Evolutionary conservation across 805 yeast genomes (phyloP), one percentile per base, ranked within the genome.

Genomic region (Schwanniomyces pseudopolymorphus): DNA sequence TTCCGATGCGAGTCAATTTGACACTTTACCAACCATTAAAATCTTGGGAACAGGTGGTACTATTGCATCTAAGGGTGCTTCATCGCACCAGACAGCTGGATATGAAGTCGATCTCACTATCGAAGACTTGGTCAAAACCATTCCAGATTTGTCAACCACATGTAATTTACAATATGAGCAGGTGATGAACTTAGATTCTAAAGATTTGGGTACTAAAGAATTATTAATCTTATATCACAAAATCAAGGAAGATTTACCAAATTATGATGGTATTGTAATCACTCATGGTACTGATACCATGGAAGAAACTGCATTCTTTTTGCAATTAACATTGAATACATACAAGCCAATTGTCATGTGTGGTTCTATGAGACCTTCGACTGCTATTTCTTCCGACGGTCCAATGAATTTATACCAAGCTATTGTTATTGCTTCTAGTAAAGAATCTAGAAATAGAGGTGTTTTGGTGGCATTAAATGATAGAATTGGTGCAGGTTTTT

Each of bases 351-450:
- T 84, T 44, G 88, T 83, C 4, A 67, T 84, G 60, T 83, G 86
- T 41, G 90, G 90, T 1, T 79, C 86, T 5, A 84, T 84, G 90
- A 74, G 89, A 57, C 90, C 90, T 0, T 78, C 85, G 7, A 81
- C 87, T 3, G 80, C 85, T 33, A 77, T 84, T 35, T 80, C 86
- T 2, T 81, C 87, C 1, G 90, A 84, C 59, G 89, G 89, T 3
- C 84, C 87, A 5, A 83, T 84, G 81, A 84, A 84, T 61, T 64
- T 84, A 49, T 84, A 83, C 57, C 87, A 84, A 55, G 87, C 88
- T 1, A 81, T 83, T 40, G 78, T 79, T 13, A 81, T 84, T 25
- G 86, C 89, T 3, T 70, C 85, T 0, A 66, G 72, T 52, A 60
- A 64, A 22, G 70, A 75, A 45, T 74, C 84, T 13, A 58, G 71